Percentiles rank a stretch among this genome's conserved stretches.
phyloP scores from a whole-genome alignment of 2,329 filamentous ascomycete genomes.

The Arthrobotrys pseudoclavata region DNA sequence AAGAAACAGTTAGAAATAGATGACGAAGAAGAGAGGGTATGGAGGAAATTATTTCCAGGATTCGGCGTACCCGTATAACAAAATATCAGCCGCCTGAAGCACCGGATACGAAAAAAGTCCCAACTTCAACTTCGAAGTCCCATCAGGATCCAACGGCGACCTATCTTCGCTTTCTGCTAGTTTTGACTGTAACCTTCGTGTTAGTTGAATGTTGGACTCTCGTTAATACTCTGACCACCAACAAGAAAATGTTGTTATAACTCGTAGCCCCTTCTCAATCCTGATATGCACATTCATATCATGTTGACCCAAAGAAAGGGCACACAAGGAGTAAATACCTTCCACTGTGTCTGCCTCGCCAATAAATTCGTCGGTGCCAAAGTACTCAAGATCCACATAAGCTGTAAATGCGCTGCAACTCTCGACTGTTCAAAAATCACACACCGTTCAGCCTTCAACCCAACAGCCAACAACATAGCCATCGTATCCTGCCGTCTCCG shows the following conservation, averaged over 20 bases:
- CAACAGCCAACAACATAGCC: conserved; percentile 84
- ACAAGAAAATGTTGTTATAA: conserved; percentile 40
- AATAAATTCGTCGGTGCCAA: conserved; percentile 92
- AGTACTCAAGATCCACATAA: conserved; percentile 98
- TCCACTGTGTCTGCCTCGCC: conserved; percentile 99
- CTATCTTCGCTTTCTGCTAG: conserved; percentile 74
- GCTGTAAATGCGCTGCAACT: conserved; percentile 79
- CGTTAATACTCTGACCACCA: neutral
- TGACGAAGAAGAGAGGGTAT: neutral
- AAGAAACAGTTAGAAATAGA: conserved; percentile 1
- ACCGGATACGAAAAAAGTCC: conserved; percentile 97
- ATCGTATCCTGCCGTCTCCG: conserved; percentile 79
- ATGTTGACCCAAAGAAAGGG: neutral
- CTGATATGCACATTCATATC: neutral
- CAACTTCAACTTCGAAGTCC: conserved; percentile 79
- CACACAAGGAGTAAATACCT: conserved; percentile 71
- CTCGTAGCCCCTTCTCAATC: neutral
- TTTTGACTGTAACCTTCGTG: conserved; percentile 74
- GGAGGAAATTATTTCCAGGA: neutral
- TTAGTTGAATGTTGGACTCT: conserved; percentile 14
- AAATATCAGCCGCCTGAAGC: conserved; percentile 91
- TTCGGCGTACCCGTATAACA: conserved; percentile 78
- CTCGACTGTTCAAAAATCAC: conserved; percentile 74
- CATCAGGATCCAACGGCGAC: conserved; percentile 72
- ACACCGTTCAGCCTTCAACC: conserved; percentile 81